Evolutionary conservation across 345 rosid genomes (phyloP), one percentile per base, ranked within the genome.

Genomic region (Syzygium aqueum): DNA sequence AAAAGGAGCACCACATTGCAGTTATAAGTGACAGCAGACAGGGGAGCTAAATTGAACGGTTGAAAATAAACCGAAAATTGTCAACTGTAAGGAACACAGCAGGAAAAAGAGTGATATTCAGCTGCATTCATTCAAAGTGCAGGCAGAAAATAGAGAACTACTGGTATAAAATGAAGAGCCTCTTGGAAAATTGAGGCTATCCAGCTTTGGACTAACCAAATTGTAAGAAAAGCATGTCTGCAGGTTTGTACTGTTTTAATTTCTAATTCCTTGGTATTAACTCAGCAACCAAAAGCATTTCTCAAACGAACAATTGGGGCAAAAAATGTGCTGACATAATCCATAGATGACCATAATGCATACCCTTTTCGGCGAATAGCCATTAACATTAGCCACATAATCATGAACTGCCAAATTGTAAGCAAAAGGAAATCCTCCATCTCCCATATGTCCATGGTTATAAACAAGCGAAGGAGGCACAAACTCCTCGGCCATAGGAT

Each of bases 401-500:
- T 93, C 86, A 11, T 89, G 93, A 90, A 89, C 90, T 67, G 80
- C 92, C 92, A 91, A 93, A 92, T 90, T 93, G 92, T 96, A 91
- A 91, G 92, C 87, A 85, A 89, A 93, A 87, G 95, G 94, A 92
- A 92, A 93, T 86, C 92, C 95, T 91, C 87, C 88, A 27, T 88
- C 84, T 23, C 90, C 90, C 88, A 91, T 90, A 85, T 50, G 92
- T 84, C 90, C 93, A 86, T 87, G 85, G 86, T 37, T 86, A 85
- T 86, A 88, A 49, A 91, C 92, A 53, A 95, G 90, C 7, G 98
- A 97, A 54, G 95, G 94, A 86, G 99, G 99, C 89, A 98, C 98
- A 93, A 96, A 98, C 86, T 98, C 99, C 89, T 94, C 90, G 61
- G 99, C 99, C 98, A 95, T 92, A 8, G 99, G 99, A 90, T 98